A percentile compares a stretch with the other conserved stretches of the same genome.
Evolutionary conservation across 305 asterid species (phyloP).

Genomic region (Fraxinus nigra): DNA sequence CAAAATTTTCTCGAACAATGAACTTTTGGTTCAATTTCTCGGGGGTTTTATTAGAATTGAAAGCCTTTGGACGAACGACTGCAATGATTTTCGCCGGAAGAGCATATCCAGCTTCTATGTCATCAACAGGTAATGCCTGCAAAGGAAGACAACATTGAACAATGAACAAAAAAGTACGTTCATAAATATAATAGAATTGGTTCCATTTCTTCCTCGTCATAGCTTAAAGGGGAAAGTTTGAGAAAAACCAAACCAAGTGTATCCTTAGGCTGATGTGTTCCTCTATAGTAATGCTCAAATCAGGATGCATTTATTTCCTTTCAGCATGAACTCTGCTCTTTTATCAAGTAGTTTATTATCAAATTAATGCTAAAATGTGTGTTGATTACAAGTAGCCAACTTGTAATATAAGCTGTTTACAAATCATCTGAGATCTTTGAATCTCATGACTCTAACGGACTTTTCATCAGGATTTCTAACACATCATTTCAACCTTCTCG

Average conservation of each 20-base stretch:
- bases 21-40: conserved; percentile 49
- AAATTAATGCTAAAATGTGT: not conserved
- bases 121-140: conserved; percentile 47
- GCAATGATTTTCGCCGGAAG: conserved; percentile 52
- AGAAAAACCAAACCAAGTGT: not conserved
- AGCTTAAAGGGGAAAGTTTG: not conserved
- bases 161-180: not conserved
- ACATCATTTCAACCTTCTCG: not conserved
- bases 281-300: not conserved
- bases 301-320: not conserved
- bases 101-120: conserved; percentile 49
- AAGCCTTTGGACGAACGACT: conserved; percentile 58
- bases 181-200: not conserved
- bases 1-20: conserved; percentile 37
- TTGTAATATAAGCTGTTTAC: not conserved
- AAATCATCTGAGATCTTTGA: not conserved
- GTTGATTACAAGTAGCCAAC: not conserved
- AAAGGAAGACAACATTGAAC: conserved; percentile 1
- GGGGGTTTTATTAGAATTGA: conserved; percentile 19
- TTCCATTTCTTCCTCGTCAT: not conserved
- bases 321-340: not conserved
- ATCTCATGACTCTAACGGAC: not conserved
- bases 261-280: not conserved
- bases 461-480: not conserved
- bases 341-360: not conserved